Evolutionary conservation across 2,329 filamentous ascomycete genomes (phyloP), one percentile per base, ranked within the genome.

Genomic region (Cadophora sp.): DNA sequence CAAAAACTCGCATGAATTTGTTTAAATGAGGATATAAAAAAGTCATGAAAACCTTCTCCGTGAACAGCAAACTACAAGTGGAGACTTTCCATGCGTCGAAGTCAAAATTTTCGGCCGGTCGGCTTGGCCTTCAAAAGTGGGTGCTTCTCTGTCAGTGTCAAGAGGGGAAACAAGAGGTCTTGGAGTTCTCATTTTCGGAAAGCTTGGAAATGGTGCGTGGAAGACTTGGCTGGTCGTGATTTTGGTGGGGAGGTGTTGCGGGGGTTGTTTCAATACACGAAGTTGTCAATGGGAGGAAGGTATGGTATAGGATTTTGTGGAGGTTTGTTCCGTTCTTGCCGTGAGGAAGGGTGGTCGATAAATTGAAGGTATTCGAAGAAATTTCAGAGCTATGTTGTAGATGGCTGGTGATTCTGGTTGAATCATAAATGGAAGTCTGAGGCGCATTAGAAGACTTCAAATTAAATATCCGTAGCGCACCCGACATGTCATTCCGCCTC

Each of bases 221-320:
- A 9, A 26, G 8, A 22, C 56, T 59, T 37, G 56, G 56, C 56
- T 26, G 31, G 31, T 16, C 12, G 34, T 59, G 56, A n/a, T 59
- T 24, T 58, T 8, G 31, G 55, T 40, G 31, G 55, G 29, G 55
- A 40, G 50, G 24, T 37, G 34, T 27, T 59, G 56, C 24, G 31
- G 31, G 55, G n/a, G 34, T 43, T 59, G 56, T 59, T 59, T 59
- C 56, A 40, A 59, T 24, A 37, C 14, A 59, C 34, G 31, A 9
- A 5, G 34, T 37, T 22, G 56, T 59, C 22, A 59, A 40, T 43
- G 31, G 56, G 34, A 26, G 31, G 11, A 22, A 16, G 19, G 31
- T 6, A 22, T 40, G 19, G 55, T 37, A 58, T 8, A 31, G n/a
- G 14, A 14, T 16, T 58, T 14, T 37, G 34, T 12, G 8, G 31